A percentile compares a stretch with the other conserved stretches of the same genome.
These are phyloP conservation scores for Fraxinus floribunda DNA, from an alignment of 305 asterid species.

Conservation along the genomic window DNA sequence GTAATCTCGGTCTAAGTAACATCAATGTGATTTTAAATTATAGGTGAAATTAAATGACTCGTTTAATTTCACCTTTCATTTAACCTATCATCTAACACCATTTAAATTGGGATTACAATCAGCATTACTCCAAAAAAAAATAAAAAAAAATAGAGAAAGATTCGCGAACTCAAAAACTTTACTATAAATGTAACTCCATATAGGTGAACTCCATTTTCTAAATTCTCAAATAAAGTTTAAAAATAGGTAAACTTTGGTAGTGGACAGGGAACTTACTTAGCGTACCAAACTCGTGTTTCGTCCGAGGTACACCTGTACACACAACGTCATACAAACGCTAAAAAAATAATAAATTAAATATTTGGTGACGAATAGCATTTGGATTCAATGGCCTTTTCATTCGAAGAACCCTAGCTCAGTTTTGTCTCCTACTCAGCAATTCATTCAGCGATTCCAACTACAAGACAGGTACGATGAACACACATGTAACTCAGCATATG, in stretches of 20 bases:
- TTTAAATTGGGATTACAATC: no score
- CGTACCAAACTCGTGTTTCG: constrained; percentile 30
- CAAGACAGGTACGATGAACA: constrained; percentile 25
- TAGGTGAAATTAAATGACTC: no score
- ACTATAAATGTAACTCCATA: no score
- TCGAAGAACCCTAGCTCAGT: constrained; percentile 39
- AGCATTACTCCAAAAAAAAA: no score
- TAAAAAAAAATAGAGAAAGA: no score
- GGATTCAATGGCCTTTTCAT: constrained; percentile 20
- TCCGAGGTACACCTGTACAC: constrained; percentile 29
- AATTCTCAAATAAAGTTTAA: neutral
- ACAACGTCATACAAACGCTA: constrained; percentile 24
- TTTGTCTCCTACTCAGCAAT: constrained; percentile 23
- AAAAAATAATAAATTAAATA: neutral
- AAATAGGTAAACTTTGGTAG: constrained; percentile 34
- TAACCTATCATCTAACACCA: no score
- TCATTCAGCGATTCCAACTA: constrained; percentile 19
- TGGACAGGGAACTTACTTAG: constrained; percentile 31
- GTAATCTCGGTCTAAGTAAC: no score
- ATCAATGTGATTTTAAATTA: no score
- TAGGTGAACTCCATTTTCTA: no score
- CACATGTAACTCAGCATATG: neutral
- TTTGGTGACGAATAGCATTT: constrained; percentile 19
- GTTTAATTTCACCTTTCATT: no score
- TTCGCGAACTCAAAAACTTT: no score